Conservation (phyloP, 257 asterid genomes). For the Linderniella brevidens region DNA sequence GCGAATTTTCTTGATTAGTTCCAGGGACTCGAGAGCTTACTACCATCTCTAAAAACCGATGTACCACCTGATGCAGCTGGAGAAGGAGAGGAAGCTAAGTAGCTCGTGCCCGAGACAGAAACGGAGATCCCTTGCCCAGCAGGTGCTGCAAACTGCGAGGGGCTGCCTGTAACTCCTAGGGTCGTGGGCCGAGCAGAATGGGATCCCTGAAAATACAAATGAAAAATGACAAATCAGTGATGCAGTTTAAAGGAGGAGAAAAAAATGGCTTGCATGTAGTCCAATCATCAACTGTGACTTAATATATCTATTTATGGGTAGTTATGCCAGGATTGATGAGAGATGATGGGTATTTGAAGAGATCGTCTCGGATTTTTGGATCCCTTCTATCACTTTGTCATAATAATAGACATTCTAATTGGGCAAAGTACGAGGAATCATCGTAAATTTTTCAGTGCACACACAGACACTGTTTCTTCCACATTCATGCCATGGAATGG, state of each 20-base stretch:
- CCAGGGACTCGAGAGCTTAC: constrained; percentile 65
- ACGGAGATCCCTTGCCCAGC: constrained; percentile 46
- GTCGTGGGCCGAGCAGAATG: constrained; percentile 46
- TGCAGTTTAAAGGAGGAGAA: not conserved
- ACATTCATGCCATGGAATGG: too few species aligned
- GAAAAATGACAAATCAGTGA: constrained; percentile 1
- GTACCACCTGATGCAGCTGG: constrained; percentile 94
- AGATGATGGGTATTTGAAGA: too few species aligned
- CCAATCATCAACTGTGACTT: too few species aligned
- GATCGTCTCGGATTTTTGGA: too few species aligned
- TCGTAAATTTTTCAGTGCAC: too few species aligned
- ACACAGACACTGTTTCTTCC: too few species aligned
- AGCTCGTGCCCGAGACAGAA: constrained; percentile 58
- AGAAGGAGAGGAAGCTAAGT: constrained; percentile 69
- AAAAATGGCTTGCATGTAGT: not conserved
- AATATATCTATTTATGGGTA: too few species aligned
- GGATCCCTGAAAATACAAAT: constrained; percentile 29
- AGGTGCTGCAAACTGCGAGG: constrained; percentile 66
- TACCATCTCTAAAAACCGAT: constrained; percentile 51
- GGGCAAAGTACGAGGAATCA: too few species aligned
- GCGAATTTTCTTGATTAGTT: constrained; percentile 11
- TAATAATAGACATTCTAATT: constrained; percentile 1
- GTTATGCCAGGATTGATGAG: too few species aligned
- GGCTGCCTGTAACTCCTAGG: constrained; percentile 49
- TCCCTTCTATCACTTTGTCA: not conserved